Percentiles rank a stretch among this genome's conserved stretches.
phyloP scores from a whole-genome alignment of 345 rosid species.

The Eucalyptus erythrocorys region DNA sequence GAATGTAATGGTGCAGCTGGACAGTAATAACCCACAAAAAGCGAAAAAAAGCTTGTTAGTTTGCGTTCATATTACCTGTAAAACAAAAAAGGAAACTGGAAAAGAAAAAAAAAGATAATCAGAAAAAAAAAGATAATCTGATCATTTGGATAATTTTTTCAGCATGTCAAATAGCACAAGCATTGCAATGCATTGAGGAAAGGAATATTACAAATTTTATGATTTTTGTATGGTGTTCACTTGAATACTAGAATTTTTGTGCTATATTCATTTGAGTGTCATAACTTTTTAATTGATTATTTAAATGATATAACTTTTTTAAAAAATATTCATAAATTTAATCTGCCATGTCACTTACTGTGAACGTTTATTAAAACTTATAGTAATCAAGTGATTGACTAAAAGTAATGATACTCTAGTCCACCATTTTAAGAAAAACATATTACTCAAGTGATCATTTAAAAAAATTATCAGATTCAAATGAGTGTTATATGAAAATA shows the following conservation, averaged over 20 bases:
- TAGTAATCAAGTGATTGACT: background rate
- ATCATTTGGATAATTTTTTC: background rate
- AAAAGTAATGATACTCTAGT: background rate
- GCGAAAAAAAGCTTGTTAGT: background rate
- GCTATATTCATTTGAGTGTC: background rate
- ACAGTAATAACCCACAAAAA: background rate
- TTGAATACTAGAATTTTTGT: background rate
- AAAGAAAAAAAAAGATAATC: background rate
- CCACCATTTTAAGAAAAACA: background rate
- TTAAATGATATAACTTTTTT: accelerated
- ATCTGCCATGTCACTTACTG: accelerated
- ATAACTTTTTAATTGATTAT: background rate
- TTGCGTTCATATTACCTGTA: background rate
- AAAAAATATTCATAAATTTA: background rate
- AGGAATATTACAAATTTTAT: background rate
- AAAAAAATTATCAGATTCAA: background rate
- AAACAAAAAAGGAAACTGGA: background rate
- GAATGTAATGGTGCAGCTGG: background rate
- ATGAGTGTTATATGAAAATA: accelerated
- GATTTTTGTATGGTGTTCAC: background rate
- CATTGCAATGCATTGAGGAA: background rate
- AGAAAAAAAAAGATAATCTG: background rate
- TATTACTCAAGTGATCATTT: background rate
- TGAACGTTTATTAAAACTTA: background rate
- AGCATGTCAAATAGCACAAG: background rate